Conservation (phyloP, 148 eudicot genomes). For the Gaultheria prostrata region DNA sequence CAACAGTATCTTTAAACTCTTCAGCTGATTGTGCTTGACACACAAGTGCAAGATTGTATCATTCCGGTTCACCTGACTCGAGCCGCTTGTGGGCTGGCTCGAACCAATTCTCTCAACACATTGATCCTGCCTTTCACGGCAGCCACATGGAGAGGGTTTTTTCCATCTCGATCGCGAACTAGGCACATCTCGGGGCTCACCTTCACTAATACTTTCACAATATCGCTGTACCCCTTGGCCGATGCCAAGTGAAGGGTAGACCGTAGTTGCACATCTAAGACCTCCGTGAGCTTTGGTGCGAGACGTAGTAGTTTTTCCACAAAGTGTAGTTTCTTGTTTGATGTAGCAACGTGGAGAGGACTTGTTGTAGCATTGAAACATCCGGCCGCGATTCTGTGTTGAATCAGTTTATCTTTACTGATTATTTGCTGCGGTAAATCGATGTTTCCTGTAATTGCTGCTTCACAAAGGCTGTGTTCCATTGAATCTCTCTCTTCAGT, state of each 20-base stretch:
- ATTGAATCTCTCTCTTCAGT: neutral
- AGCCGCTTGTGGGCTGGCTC: too few species aligned
- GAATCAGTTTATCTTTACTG: slow-evolving; percentile 27
- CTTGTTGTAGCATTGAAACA: neutral
- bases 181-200: slow-evolving; percentile 26
- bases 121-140: too few species aligned
- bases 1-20: slow-evolving; percentile 15
- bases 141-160: slow-evolving; percentile 40
- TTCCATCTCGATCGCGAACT: slow-evolving; percentile 30
- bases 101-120: too few species aligned
- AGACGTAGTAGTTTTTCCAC: too few species aligned
- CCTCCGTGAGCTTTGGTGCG: too few species aligned
- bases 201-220: too few species aligned
- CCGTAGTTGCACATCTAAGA: too few species aligned
- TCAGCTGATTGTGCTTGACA: slow-evolving; percentile 12
- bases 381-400: neutral
- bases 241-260: slow-evolving; percentile 23
- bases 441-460: slow-evolving; percentile 24
- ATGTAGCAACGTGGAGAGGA: too few species aligned
- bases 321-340: too few species aligned
- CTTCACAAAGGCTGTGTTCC: slow-evolving; percentile 14
- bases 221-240: neutral
- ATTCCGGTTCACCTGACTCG: too few species aligned
- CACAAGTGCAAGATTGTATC: too few species aligned
- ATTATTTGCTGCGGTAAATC: slow-evolving; percentile 3